Base-by-base conservation (phyloP, 768 basidiomycete species). In the Daedaleopsis nitida region DNA sequence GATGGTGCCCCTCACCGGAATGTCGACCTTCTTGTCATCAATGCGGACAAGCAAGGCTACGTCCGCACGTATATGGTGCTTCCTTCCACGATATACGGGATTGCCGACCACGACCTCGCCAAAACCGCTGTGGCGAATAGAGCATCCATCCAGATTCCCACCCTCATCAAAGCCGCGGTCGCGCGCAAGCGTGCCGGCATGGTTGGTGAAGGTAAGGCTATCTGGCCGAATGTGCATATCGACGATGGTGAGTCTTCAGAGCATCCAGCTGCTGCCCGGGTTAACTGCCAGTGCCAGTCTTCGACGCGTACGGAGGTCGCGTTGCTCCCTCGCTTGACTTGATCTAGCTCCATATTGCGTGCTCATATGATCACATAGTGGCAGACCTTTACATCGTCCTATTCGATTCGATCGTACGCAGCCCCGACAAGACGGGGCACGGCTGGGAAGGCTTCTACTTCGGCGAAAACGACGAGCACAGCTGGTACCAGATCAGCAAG, bases 201-300 rank as follows among this genome's bases (percentile, higher is more conserved):
- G 66, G 74, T 88, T 5, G 86, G 87, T 0, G 67, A 77, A 44
- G 87, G 88, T 1, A 72, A 77, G 66, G 86, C 88, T 55, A 48
- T 84, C 8, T 89, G 86, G 87, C 79, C 82, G 0, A 75, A 84
- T 61, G 81, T 87, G 23, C 78, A 86, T 59, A 78, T 86, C 53
- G 72, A 79, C 51, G 85, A 87, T 38, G 73, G 85, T 84, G 60
- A 38, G 76, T 56, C 10, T n/a, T n/a, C n/a, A n/a, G n/a, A n/a
- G n/a, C n/a, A n/a, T n/a, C n/a, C n/a, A n/a, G n/a, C n/a, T n/a
- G n/a, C n/a, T n/a, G n/a, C n/a, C n/a, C n/a, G n/a, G n/a, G n/a
- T n/a, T n/a, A n/a, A n/a, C n/a, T n/a, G n/a, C n/a, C n/a, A n/a
- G n/a, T n/a, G n/a, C n/a, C n/a, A n/a, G n/a, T n/a, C n/a, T n/a